Evolutionary conservation across 345 rosid genomes (phyloP), one percentile per base, ranked within the genome.

Genomic region (Pseudoturritis turrita): DNA sequence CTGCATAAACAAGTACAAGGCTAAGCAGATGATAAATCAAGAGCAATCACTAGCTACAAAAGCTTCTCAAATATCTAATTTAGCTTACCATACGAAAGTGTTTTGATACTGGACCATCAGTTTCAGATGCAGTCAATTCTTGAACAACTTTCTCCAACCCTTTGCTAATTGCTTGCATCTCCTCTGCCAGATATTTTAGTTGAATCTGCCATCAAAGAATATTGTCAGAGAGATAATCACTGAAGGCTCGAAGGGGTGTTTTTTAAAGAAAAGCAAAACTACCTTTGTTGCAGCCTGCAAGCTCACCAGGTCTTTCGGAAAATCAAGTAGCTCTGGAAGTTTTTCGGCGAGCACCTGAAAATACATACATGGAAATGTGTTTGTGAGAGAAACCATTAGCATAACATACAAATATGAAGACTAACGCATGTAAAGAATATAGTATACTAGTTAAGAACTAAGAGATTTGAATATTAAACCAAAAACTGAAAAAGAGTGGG

Each of bases 101-200:
- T 66, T 73, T 76, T 18, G 88, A 84, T 71, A 81, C 69, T 18
- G 19, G 62, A 75, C 86, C 90, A 76, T 86, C 90, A 68, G 76
- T 81, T 75, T 81, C 88, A 23, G 97, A 85, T 65, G 87, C 79
- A 44, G 78, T 71, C 56, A 90, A 62, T 73, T 90, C 97, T 70
- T 86, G 89, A 49, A 74, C 71, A 77, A 87, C 89, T 54, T 90
- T 90, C 79, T 90, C 97, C 69, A 90, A 77, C 56, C 97, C 97
- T 83, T 88, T 88, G 77, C 80, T 88, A 52, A 90, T 81, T 71
- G 95, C 95, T 78, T 90, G 97, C 97, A 90, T 90, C 79, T 90
- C 97, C 77, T 90, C 97, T 10, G 97, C 95, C 78, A 90, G 73
- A 80, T 62, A 80, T 79, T 90, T 90, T 80, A 90, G 65, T 85